Percentiles rank a stretch among this genome's conserved stretches.
These are phyloP conservation scores for Alternaria rosae DNA, from an alignment of 2,329 filamentous ascomycete species.

Conservation along the genomic window DNA sequence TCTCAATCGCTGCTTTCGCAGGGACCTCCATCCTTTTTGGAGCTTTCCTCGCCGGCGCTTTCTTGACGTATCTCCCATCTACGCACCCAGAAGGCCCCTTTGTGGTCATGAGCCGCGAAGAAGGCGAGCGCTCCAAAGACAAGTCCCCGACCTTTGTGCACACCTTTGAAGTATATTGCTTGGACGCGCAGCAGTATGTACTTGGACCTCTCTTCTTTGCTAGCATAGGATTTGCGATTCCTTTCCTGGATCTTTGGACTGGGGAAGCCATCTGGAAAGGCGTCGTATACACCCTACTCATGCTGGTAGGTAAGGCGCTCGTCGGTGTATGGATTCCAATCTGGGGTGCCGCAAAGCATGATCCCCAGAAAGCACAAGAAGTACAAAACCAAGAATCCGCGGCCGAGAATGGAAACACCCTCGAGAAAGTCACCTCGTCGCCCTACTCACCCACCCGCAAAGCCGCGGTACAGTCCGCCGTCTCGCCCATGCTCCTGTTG, in stretches of 20 bases:
- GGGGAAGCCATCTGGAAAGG: slow-evolving; percentile 40
- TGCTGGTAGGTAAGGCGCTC: slow-evolving; percentile 27
- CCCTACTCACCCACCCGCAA: slow-evolving; percentile 9
- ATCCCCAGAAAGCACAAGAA: slow-evolving; percentile 15
- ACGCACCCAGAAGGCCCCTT: slow-evolving; percentile 29
- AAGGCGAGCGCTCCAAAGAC: slow-evolving; percentile 34
- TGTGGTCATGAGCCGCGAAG: slow-evolving; percentile 33
- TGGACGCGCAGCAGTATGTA: slow-evolving; percentile 53
- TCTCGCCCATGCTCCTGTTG: slow-evolving; percentile 22
- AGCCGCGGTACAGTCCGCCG: slow-evolving; percentile 9
- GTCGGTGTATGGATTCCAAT: slow-evolving; percentile 20
- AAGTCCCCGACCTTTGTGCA: slow-evolving; percentile 41
- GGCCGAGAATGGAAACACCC: not conserved
- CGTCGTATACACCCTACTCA: slow-evolving; percentile 36
- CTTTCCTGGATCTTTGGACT: slow-evolving; percentile 39
- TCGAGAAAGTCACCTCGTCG: slow-evolving; percentile 6
- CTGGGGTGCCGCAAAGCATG: slow-evolving; percentile 10
- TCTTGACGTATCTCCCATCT: slow-evolving; percentile 38
- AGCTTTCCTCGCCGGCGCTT: slow-evolving; percentile 40
- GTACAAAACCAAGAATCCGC: not conserved
- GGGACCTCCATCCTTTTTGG: slow-evolving; percentile 42
- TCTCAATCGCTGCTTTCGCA: slow-evolving; percentile 37
- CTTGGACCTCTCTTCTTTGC: slow-evolving; percentile 43
- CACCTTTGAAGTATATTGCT: slow-evolving; percentile 52
- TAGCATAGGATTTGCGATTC: slow-evolving; percentile 41